Base-by-base conservation (phyloP, 495 filamentous ascomycete species). In the Chaetomium cochliodes region DNA sequence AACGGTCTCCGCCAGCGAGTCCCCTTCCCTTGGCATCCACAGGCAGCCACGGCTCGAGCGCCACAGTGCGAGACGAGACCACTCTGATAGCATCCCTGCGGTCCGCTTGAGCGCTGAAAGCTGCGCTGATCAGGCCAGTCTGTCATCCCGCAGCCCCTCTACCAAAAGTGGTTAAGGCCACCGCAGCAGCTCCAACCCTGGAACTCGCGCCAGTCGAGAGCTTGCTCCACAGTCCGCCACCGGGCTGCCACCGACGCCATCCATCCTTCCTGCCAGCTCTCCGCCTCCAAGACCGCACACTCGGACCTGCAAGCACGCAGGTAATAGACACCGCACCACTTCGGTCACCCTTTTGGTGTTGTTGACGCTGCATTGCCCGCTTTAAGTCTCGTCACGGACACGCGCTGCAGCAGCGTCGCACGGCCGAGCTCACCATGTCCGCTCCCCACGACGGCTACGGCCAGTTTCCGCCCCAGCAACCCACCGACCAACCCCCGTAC, bases 391-490 rank as follows among this genome's bases (percentile, higher is more conserved):
- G 11, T 41, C 44, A 41, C 53, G 7, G 50, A 57, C 51, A 20
- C 61, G 53, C 61, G 61, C 50, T 57, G 61, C 53, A 16, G 53
- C 44, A 57, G 60, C 67, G 52, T 42, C 46, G 37, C 62, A 44
- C 44, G 58, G 61, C 28, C 66, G 60, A 65, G 60, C 63, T 70
- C 72, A 75, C 70, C 60, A 86, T 86, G 84, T 76, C 83, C 23
- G 81, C 82, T 58, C 82, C 84, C 30, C 79, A 84, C 65, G 81
- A 84, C 33, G 80, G 78, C 72, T 86, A 87, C 70, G 78, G 79
- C 77, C 81, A 84, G 63, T 80, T 81, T 59, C 86, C 87, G 74
- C 87, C 86, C 64, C 88, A 89, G 74, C 85, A 82, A 65, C 90
- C 89, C 71, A 69, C 59, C 60, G 75, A 55, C 0, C 51, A 68